Evolutionary conservation across 768 basidiomycete genomes (phyloP).

Genomic region (Astraeus odoratus): DNA sequence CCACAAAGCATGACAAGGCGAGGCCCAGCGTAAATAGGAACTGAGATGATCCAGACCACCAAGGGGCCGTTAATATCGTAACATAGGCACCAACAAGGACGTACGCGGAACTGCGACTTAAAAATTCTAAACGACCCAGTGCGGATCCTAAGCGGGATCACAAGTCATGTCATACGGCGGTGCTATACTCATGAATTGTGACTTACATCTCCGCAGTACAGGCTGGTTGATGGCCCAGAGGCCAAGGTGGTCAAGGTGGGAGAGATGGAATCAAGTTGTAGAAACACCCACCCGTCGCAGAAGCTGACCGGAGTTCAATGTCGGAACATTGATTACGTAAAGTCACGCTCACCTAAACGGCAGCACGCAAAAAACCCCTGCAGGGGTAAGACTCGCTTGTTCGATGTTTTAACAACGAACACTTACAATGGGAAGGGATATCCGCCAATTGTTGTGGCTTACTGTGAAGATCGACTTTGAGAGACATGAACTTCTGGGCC

Average conservation of each 20-base stretch:
- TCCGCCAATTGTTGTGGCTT: constrained; percentile 22
- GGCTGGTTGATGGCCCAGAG: constrained; percentile 14
- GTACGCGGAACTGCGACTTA: constrained; percentile 18
- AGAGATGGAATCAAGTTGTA: background rate
- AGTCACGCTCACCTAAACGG: constrained; percentile 21
- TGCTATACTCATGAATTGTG: background rate
- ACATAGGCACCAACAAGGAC: background rate
- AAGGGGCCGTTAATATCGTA: constrained; percentile 5
- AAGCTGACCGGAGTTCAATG: constrained; percentile 24
- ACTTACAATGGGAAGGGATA: constrained; percentile 30
- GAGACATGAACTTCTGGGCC: background rate
- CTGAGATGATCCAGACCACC: too few species aligned
- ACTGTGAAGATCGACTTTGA: constrained; percentile 12
- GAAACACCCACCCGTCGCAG: constrained; percentile 20
- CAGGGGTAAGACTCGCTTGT: background rate
- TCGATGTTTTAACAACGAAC: constrained; percentile 3
- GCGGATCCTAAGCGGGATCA: constrained; percentile 18
- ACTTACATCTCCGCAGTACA: constrained; percentile 27
- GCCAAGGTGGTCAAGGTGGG: constrained; percentile 4
- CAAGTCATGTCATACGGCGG: background rate
- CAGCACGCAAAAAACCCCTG: constrained; percentile 26
- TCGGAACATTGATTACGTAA: background rate
- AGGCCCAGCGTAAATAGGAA: constrained; percentile 49
- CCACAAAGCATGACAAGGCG: constrained; percentile 41
- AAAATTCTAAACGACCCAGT: constrained; percentile 19